Base-by-base conservation (phyloP, 208 protist genomes). In the Lotmaria passim region DNA sequence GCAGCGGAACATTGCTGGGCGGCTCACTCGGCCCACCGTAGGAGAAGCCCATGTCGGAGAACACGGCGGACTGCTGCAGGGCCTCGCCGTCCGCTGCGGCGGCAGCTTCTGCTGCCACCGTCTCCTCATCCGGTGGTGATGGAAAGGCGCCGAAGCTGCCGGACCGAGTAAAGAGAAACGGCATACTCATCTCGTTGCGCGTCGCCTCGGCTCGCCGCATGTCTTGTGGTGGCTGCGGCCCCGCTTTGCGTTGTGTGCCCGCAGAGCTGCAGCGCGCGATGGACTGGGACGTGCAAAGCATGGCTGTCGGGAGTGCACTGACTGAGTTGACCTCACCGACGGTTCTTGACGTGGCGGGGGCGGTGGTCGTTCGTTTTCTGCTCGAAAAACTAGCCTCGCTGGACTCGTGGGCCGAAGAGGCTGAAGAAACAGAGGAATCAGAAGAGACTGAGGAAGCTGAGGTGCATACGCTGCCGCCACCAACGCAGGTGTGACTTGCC, bases 41-140 rank as follows among this genome's bases (percentile, higher is more conserved):
- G 7, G 60, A 63, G 17, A 62, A 34, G 17, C 34, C 34, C 50
- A 75, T 60, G 33, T 75, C 58, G 23, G 69, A 75, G 39, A 75
- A 21, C 11, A 56, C 12, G 21, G 24, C 19, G 0, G 69, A 75
- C 11, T 60, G 34, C 48, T 56, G 50, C 33, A 28, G 41, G 28
- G 19, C 19, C 30, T 48, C 31, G 1, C 17, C 50, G 24, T 48
- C 24, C 38, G 24, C 51, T 5, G 15, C 30, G 3, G 51, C 51
- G 8, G 24, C 28, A 26, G 38, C 24, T 19, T 4, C 52, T 21
- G 30, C 31, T 12, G 50, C 19, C 8, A 56, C 12, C 10, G 5
- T 41, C 14, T n/a, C 69, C 5, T 61, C 53, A 0, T 59, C 33
- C 15, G 70, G 53, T 28, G 46, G 34, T 0, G 41, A 52, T 7